Evolutionary conservation across 306 rosid species (phyloP).

Genomic region (Cyamopsis tetragonoloba): DNA sequence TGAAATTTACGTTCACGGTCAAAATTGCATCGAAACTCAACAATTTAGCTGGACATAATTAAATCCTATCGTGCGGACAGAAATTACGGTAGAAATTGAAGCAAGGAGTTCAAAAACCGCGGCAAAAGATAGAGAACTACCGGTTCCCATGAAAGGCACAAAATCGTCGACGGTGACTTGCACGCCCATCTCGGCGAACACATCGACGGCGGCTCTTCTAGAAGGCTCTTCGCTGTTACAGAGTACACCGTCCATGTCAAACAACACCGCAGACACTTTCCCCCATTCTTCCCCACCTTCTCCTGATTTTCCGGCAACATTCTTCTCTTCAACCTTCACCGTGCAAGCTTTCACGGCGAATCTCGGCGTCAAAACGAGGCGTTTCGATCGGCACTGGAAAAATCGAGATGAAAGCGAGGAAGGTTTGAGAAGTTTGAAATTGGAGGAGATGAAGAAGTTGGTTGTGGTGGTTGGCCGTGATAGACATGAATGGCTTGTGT

Average conservation of each 20-base stretch:
- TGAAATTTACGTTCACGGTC: too few species aligned
- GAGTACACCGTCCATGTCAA: constrained; percentile 97
- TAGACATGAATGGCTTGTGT: constrained; percentile 30
- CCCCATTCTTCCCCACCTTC: constrained; percentile 57
- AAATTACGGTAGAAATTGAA: neutral
- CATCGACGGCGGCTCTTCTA: constrained; percentile 76
- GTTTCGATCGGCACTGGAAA: constrained; percentile 45
- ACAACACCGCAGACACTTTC: constrained; percentile 82
- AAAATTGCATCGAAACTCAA: too few species aligned
- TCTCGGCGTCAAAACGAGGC: constrained; percentile 32
- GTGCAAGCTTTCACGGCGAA: constrained; percentile 48
- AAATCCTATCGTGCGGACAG: too few species aligned
- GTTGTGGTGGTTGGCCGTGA: constrained; percentile 30
- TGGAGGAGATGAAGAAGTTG: constrained; percentile 33
- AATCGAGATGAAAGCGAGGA: constrained; percentile 31
- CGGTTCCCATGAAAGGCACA: constrained; percentile 93
- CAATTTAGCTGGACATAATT: too few species aligned
- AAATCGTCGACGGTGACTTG: constrained; percentile 80
- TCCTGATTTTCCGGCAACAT: constrained; percentile 27
- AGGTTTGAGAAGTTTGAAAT: constrained; percentile 29
- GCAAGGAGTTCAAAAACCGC: neutral
- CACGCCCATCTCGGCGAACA: constrained; percentile 83
- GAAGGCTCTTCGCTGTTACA: constrained; percentile 89
- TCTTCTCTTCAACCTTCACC: constrained; percentile 56
- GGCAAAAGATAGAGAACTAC: constrained; percentile 20